A percentile compares a stretch with the other conserved stretches of the same genome.
These are phyloP conservation scores for Ambrosia trifida DNA, from an alignment of 129 eudicot genomes.

Conservation along the genomic window DNA sequence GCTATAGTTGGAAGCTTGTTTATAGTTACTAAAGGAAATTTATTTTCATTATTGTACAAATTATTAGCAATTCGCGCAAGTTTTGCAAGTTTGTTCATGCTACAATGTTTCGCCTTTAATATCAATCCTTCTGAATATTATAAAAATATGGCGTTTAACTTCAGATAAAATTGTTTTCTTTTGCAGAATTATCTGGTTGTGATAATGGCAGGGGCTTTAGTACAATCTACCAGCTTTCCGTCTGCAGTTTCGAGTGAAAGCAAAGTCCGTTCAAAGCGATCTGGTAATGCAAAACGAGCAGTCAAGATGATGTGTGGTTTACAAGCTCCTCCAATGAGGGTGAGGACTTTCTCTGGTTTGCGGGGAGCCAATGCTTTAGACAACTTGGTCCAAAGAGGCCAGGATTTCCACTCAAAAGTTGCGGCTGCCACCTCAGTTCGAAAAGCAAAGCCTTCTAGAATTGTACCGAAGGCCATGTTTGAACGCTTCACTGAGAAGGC, in stretches of 20 bases:
- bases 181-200: constrained; percentile 37
- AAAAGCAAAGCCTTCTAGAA: constrained; percentile 45
- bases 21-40: no score
- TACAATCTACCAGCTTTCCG: constrained; percentile 79
- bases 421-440: constrained; percentile 56
- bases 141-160: constrained; percentile 7
- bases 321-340: constrained; percentile 45
- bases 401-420: constrained; percentile 62
- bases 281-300: constrained; percentile 48
- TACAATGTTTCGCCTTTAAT: neutral
- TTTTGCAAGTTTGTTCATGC: constrained; percentile 13
- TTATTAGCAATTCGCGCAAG: neutral
- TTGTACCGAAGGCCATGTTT: constrained; percentile 76
- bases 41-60: neutral
- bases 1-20: neutral
- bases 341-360: constrained; percentile 63
- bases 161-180: neutral
- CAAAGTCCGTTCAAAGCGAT: constrained; percentile 48
- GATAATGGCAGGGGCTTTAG: constrained; percentile 77
- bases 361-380: constrained; percentile 73
- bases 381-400: constrained; percentile 42
- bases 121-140: neutral
- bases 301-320: constrained; percentile 50
- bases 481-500: constrained; percentile 95
- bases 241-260: constrained; percentile 59